Evolutionary conservation across 192 early-diverging fungal genomes (phyloP), one percentile per base, ranked within the genome.

Genomic region (Coemansia sp.): DNA sequence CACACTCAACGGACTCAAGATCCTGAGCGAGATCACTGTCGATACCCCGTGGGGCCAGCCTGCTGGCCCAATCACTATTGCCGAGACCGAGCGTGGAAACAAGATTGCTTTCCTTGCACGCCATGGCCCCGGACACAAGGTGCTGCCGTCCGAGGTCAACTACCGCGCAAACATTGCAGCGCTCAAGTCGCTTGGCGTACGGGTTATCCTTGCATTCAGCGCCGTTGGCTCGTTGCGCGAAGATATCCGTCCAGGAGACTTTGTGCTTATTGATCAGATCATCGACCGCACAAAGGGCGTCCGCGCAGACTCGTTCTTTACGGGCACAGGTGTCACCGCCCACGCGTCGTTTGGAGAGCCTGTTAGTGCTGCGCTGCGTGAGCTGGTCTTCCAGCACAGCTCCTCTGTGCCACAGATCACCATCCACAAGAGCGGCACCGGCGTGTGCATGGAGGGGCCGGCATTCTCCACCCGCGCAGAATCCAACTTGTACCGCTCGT

Each of bases 251-350:
- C 96, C 95, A 2, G 84, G 94, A 46, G 93, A 99, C 82, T 99
- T 99, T 87, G 92, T 97, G 60, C 75, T 99, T 51, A 92, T 95
- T 26, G 86, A 88, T 59, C 98, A 99, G 77, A 85, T 99, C 80
- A 92, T 98, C 72, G 98, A 99, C 83, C 90, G 98, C 66, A 99
- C 98, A 56, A 97, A 97, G 85, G 98, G 96, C 48, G 90, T 95
- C 69, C 91, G 96, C 37, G 87, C 86, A n/a, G 87, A 87, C 54
- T 94, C 98, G 6, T 99, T 91, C 87, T 99, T 98, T 78, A 96
- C 94, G 36, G 82, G 87, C 15, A 88, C 86, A n/a, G 98, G 96
- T 22, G 71, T 98, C 36, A 90, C 93, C 12, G 96, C 90, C 16
- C 98, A 99, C 68, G 94, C 90, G 41, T 84, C 87, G 68, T 98